A percentile compares a stretch with the other conserved stretches of the same genome.
Evolutionary conservation across 805 yeast genomes (phyloP).

Genomic region (Monosporozyma siamensis): DNA sequence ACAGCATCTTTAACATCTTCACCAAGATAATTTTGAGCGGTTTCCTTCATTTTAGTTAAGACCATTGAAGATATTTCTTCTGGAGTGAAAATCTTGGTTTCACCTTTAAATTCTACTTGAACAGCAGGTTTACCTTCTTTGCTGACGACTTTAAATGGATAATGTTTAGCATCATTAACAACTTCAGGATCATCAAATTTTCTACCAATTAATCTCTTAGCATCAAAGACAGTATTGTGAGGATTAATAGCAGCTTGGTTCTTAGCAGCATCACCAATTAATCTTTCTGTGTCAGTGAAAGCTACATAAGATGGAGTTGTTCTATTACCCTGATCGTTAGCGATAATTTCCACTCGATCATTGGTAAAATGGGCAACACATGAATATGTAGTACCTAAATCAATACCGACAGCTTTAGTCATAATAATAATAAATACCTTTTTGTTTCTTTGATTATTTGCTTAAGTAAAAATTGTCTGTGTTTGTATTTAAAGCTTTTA

Average conservation of each 20-base stretch:
- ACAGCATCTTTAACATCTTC: conserved; percentile 79
- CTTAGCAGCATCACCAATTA: conserved; percentile 95
- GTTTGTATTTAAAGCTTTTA: too few species aligned
- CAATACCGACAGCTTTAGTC: conserved; percentile 60
- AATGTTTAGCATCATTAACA: conserved; percentile 67
- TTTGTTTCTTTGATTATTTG: conserved; percentile 1
- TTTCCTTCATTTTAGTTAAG: conserved; percentile 79
- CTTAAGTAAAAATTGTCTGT: neutral
- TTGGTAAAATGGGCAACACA: conserved; percentile 93
- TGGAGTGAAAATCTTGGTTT: conserved; percentile 79
- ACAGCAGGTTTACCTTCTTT: conserved; percentile 72
- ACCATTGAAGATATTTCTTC: conserved; percentile 95
- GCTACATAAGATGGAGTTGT: conserved; percentile 95
- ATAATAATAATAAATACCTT: conserved; percentile 15
- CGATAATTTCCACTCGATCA: conserved; percentile 89
- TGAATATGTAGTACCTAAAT: conserved; percentile 84
- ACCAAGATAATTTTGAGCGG: conserved; percentile 85
- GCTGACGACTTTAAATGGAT: conserved; percentile 75
- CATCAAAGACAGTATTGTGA: conserved; percentile 79
- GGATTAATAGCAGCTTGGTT: conserved; percentile 96
- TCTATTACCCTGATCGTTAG: conserved; percentile 98
- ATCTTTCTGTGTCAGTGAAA: conserved; percentile 84
- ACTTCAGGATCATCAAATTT: conserved; percentile 74
- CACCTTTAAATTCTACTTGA: conserved; percentile 75
- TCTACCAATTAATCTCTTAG: conserved; percentile 91